Conservation (phyloP, 306 rosid genomes). For the Cucumis sativus region Cucumber_9930_V3 NC_026657.2:15049501-15050000, state of each 20-base stretch:
- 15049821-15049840: not conserved
- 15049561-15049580: constrained; percentile 58
- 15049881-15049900: not conserved
- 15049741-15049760: constrained; percentile 95
- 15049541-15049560: constrained; percentile 73
- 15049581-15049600: constrained; percentile 36
- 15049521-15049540: constrained; percentile 89
- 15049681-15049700: constrained; percentile 81
- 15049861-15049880: not conserved
- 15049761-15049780: constrained; percentile 51
- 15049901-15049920: not conserved
- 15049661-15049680: constrained; percentile 41
- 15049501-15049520: constrained; percentile 90
- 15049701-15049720: constrained; percentile 97
- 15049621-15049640: constrained; percentile 39
- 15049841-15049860: not conserved
- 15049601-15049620: constrained; percentile 20
- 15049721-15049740: constrained; percentile 94
- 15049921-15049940: not conserved
- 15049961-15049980: not conserved
- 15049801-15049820: not conserved
- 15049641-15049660: constrained; percentile 62
- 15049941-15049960: not conserved
- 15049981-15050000: not conserved
- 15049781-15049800: not conserved